Evolutionary conservation across 75 land plant species (phyloP).

Genomic region (Isoetes taiwanensis): DNA sequence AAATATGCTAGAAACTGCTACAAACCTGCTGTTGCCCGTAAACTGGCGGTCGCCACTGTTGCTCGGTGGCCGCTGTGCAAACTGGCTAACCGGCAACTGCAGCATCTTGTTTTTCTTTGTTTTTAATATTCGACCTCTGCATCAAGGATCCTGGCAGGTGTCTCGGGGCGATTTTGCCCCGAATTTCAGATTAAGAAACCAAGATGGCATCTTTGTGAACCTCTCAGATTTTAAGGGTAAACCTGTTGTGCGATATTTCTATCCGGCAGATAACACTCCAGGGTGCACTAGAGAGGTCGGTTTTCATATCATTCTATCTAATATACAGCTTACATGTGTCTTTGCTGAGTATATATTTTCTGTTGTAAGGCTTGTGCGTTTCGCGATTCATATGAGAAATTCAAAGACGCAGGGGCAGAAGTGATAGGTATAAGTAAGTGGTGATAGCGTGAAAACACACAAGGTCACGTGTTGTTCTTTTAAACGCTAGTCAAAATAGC

Average conservation of each 20-base stretch:
- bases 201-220: neutral
- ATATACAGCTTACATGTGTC: neutral
- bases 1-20: no score
- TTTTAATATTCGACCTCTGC: no score
- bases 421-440: conserved; percentile 29
- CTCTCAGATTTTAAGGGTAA: neutral
- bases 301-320: neutral
- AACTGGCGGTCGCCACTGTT: no score
- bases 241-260: neutral
- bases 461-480: no score
- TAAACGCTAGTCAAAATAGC: no score
- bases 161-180: no score
- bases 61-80: no score
- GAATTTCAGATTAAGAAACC: neutral
- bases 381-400: neutral
- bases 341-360: neutral
- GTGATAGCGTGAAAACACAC: conserved; percentile 74
- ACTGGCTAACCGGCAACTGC: no score
- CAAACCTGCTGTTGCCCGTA: no score
- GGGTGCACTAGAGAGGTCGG: neutral
- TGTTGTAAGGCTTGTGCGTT: neutral
- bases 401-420: neutral
- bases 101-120: no score
- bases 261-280: neutral
- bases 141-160: no score